Base-by-base conservation (phyloP, 192 early-diverging fungal genomes). In the Funneliformis mosseae region DNA sequence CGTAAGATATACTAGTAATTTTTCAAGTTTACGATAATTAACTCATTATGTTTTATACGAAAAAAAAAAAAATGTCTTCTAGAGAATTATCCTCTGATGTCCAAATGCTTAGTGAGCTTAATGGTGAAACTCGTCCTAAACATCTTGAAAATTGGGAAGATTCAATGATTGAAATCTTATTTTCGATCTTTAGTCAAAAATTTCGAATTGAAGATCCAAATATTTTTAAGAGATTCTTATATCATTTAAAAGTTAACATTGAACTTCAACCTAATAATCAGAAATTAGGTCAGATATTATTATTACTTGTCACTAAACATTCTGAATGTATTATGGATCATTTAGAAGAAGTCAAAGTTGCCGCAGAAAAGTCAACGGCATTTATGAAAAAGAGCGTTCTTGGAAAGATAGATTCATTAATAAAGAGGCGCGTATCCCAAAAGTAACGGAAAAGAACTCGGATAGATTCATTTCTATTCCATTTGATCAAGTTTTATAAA, bases 251-350 rank as follows among this genome's bases (percentile, higher is more conserved):
- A 42, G 18, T 48, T 48, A 79, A 70, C 41, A 50, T 79, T 69
- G 77, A 79, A 70, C 6, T 8, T n/a, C 16, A 38, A 70, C 67
- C 77, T 11, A 33, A 69, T 41, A 70, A 79, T 42, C 42, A 59
- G 28, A 79, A 79, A 70, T 59, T 79, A 46, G 64, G 50, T 21
- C 77, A 79, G 18, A 25, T 79, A 48, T 46, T 79, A 27, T 28
- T 79, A 27, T 70, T 79, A 41, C 43, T 79, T 33, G 66, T 79
- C 38, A 79, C 77, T 23, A 79, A 70, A 14, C 77, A 79, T 59
- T 43, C 50, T 46, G 39, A 70, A 18, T 28, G 48, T 55, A 33
- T 79, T 38, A 39, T 79, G 25, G 46, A 79, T 8, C 33, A 50
- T n/a, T 59, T 79, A 23, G 45, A 79, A 5, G 23, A 69, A 14